Percentiles rank a stretch among this genome's conserved stretches.
Evolutionary conservation across 257 asterid species (phyloP).

Genomic region (Lantana camara): DNA sequence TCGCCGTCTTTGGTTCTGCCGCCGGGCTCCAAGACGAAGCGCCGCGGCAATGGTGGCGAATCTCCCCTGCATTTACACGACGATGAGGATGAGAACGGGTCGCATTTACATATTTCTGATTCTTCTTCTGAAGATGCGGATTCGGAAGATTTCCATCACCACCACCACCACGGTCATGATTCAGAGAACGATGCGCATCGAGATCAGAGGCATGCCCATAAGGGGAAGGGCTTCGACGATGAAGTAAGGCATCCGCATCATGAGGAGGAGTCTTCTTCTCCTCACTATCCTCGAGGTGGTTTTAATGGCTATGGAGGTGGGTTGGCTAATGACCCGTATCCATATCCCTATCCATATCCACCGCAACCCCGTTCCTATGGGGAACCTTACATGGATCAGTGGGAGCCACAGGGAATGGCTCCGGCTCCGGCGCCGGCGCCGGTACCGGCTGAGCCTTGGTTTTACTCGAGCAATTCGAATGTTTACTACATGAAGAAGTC

Average conservation of each 20-base stretch:
- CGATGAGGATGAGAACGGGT: constrained; percentile 46
- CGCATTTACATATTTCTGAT: constrained; percentile 66
- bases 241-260: constrained; percentile 23
- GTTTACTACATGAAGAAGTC: constrained; percentile 79
- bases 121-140: constrained; percentile 50
- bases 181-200: constrained; percentile 24
- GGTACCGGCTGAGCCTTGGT: constrained; percentile 42
- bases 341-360: constrained; percentile 32
- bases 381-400: constrained; percentile 48
- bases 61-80: constrained; percentile 40
- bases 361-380: constrained; percentile 34
- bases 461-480: constrained; percentile 42
- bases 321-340: constrained; percentile 32
- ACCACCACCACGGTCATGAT: constrained; percentile 29
- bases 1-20: constrained; percentile 75
- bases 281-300: constrained; percentile 36
- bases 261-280: constrained; percentile 28
- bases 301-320: constrained; percentile 34
- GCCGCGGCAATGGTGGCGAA: constrained; percentile 32
- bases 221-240: constrained; percentile 31
- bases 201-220: constrained; percentile 26
- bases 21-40: constrained; percentile 44
- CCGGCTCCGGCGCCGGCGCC: constrained; percentile 18
- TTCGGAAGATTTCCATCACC: constrained; percentile 32
- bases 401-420: constrained; percentile 37